phyloP scores from a whole-genome alignment of 2,329 filamentous ascomycete genomes.

The Claviceps africana region DNA sequence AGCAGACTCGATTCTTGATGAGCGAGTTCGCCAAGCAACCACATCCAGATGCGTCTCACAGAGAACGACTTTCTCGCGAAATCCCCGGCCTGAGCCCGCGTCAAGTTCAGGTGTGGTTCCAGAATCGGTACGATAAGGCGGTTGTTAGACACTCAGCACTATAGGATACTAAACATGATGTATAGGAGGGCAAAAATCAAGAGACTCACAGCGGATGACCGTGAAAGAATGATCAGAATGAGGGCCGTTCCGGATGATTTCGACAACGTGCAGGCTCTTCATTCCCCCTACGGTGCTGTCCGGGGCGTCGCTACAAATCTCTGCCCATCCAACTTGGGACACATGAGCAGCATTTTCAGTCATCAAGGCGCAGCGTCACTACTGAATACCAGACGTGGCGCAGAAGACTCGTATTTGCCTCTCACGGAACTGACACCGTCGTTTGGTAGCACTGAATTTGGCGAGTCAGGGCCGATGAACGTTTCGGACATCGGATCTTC shows the following conservation, averaged over 20 bases:
- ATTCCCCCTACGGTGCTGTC: slow-evolving; percentile 52
- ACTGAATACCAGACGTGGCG: slow-evolving; percentile 51
- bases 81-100: slow-evolving; percentile 84
- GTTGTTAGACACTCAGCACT: not conserved
- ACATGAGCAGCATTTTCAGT: slow-evolving; percentile 34
- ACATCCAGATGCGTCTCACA: slow-evolving; percentile 81
- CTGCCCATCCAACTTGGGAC: slow-evolving; percentile 29
- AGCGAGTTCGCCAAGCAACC: slow-evolving; percentile 92
- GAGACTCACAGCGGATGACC: slow-evolving; percentile 54
- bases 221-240: slow-evolving; percentile 60
- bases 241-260: slow-evolving; percentile 57
- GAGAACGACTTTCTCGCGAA: slow-evolving; percentile 73
- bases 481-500: slow-evolving; percentile 43
- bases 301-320: slow-evolving; percentile 35
- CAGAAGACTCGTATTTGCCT: slow-evolving; percentile 52
- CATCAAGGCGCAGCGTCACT: slow-evolving; percentile 53
- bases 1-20: slow-evolving; percentile 95
- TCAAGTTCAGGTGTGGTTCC: slow-evolving; percentile 97
- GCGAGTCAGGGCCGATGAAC: slow-evolving; percentile 34
- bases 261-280: slow-evolving; percentile 54
- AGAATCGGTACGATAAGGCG: slow-evolving; percentile 59
- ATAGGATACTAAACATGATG: not conserved
- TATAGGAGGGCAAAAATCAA: slow-evolving; percentile 56
- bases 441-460: slow-evolving; percentile 53
- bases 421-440: slow-evolving; percentile 52